These are phyloP conservation scores for Rosa multiflora DNA, from an alignment of 306 rosid genomes.

Conservation along the genomic window DNA sequence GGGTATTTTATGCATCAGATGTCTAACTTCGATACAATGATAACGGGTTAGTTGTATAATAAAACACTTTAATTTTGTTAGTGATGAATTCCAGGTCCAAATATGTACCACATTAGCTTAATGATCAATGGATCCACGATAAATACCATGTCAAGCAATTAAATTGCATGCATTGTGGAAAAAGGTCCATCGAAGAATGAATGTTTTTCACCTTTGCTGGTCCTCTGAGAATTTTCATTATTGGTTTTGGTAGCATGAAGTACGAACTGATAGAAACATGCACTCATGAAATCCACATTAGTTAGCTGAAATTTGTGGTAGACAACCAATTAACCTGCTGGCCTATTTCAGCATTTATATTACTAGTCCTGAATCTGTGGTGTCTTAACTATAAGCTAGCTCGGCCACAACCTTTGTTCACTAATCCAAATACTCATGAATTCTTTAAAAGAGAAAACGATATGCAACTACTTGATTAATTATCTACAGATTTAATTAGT, in stretches of 20 bases:
- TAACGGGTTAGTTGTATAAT: too few relatives aligned
- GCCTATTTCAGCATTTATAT: not conserved
- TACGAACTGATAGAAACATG: conserved; percentile 23
- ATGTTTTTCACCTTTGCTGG: conserved; percentile 26
- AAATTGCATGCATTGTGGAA: not conserved
- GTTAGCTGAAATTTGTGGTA: conserved; percentile 42
- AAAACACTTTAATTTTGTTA: too few relatives aligned
- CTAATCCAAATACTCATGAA: not conserved
- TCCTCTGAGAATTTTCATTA: conserved; percentile 36
- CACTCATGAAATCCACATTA: conserved; percentile 24
- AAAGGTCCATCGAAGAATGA: not conserved
- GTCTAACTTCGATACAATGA: not conserved
- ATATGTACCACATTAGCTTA: not conserved
- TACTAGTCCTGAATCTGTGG: conserved; percentile 14
- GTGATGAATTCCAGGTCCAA: not conserved
- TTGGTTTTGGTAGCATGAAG: conserved; percentile 15
- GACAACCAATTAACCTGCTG: conserved; percentile 30
- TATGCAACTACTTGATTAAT: conserved; percentile 28
- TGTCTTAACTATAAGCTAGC: conserved; percentile 25
- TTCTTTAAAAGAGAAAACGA: conserved; percentile 29
- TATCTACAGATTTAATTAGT: not conserved
- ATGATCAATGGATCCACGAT: not conserved
- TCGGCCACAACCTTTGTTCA: conserved; percentile 32
- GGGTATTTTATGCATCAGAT: too few relatives aligned
- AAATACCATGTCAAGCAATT: not conserved